Conservation (phyloP, 2,329 filamentous ascomycete genomes). For the Exophiala aquamarina region DNA sequence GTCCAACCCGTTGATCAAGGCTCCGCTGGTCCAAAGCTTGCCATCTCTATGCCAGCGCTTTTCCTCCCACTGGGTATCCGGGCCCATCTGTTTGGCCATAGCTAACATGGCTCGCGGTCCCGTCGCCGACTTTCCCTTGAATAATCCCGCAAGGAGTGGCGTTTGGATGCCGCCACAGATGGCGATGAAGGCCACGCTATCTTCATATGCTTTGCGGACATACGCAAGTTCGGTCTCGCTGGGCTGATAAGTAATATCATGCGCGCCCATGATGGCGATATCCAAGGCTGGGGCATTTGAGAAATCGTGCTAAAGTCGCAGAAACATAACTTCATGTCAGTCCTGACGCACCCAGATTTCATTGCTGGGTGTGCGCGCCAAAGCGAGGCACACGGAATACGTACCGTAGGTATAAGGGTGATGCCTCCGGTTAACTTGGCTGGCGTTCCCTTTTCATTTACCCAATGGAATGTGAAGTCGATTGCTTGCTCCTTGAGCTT, state of each 20-base stretch:
- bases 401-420: slow-evolving; percentile 11
- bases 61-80: slow-evolving; percentile 20
- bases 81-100: slow-evolving; percentile 5
- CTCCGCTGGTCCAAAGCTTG: slow-evolving; percentile 36
- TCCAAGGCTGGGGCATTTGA: slow-evolving; percentile 21
- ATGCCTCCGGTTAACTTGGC: slow-evolving; percentile 17
- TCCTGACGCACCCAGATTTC: too few relatives aligned
- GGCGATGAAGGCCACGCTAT: slow-evolving; percentile 21
- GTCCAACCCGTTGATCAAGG: slow-evolving; percentile 34
- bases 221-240: slow-evolving; percentile 21
- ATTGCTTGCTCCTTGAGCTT: slow-evolving; percentile 16
- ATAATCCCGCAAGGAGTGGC: slow-evolving; percentile 17
- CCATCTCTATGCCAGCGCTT: slow-evolving; percentile 32
- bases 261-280: slow-evolving; percentile 23
- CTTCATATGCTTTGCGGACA: slow-evolving; percentile 20
- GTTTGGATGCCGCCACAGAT: slow-evolving; percentile 21
- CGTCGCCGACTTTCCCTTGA: slow-evolving; percentile 20
- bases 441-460: slow-evolving; percentile 28
- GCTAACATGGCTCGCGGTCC: slow-evolving; percentile 16
- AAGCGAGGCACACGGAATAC: neutral
- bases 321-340: too few relatives aligned
- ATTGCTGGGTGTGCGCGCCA: too few relatives aligned
- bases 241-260: slow-evolving; percentile 12
- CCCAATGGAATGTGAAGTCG: slow-evolving; percentile 35
- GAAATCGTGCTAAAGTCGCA: slow-evolving; percentile 19